A percentile compares a stretch with the other conserved stretches of the same genome.
These are phyloP conservation scores for Tulasnella calospora DNA, from an alignment of 768 basidiomycete genomes.

Conservation along the genomic window DNA sequence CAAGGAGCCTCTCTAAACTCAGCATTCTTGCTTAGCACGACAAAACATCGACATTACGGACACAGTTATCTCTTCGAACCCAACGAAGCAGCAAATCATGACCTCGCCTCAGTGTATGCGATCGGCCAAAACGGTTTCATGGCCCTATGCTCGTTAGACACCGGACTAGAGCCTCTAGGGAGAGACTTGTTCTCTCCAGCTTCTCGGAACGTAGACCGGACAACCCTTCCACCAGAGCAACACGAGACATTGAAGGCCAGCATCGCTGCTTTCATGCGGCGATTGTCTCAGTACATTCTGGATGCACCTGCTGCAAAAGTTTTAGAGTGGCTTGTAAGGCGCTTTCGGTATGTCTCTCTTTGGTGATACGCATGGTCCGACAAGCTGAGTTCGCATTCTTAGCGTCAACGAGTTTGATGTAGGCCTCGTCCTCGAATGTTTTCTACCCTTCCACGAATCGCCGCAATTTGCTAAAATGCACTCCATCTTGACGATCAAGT, in stretches of 20 bases:
- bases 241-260: constrained; percentile 57
- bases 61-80: constrained; percentile 88
- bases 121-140: constrained; percentile 73
- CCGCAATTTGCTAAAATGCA: constrained; percentile 92
- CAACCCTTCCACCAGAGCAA: constrained; percentile 60
- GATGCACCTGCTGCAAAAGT: constrained; percentile 76
- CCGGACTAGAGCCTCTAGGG: constrained; percentile 57
- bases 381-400: constrained; percentile 8
- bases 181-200: constrained; percentile 73
- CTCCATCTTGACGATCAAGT: constrained; percentile 76
- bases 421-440: constrained; percentile 66
- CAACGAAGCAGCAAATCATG: constrained; percentile 75
- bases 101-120: constrained; percentile 79
- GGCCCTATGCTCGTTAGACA: constrained; percentile 61
- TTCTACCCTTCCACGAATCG: constrained; percentile 92
- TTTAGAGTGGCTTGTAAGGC: constrained; percentile 89
- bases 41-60: constrained; percentile 49
- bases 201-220: constrained; percentile 70
- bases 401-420: constrained; percentile 95
- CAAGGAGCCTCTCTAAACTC: constrained; percentile 75
- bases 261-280: constrained; percentile 57
- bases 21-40: constrained; percentile 53
- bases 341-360: constrained; percentile 65
- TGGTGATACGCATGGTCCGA: neutral
- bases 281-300: constrained; percentile 76